A percentile compares a stretch with the other conserved stretches of the same genome.
Evolutionary conservation across 768 basidiomycete species (phyloP).

Genomic region (Macrolepiota dolichaula): DNA sequence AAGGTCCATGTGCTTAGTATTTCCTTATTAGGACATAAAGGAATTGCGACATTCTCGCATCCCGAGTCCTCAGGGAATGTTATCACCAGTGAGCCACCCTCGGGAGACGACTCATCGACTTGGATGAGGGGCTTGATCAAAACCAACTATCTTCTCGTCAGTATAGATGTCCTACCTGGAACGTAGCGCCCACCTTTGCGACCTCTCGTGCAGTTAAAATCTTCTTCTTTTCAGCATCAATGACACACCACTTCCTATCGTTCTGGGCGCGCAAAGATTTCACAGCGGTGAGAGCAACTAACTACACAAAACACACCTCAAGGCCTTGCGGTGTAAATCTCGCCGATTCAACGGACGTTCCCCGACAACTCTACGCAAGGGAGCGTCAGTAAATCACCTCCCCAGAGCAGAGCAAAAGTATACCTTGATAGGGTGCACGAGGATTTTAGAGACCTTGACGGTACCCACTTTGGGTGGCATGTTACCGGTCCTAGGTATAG

Average conservation of each 20-base stretch:
- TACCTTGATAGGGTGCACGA: slow-evolving; percentile 72
- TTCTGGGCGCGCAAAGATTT: slow-evolving; percentile 38
- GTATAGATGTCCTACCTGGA: neutral
- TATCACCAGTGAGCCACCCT: slow-evolving; percentile 50
- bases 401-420: slow-evolving; percentile 7
- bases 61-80: slow-evolving; percentile 58
- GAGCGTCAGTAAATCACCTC: neutral
- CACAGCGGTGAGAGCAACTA: neutral
- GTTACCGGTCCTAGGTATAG: neutral
- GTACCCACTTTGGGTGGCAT: slow-evolving; percentile 21
- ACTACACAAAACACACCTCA: slow-evolving; percentile 42
- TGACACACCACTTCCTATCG: slow-evolving; percentile 70
- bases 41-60: slow-evolving; percentile 55
- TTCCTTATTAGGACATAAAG: slow-evolving; percentile 51
- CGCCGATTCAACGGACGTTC: slow-evolving; percentile 53
- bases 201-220: slow-evolving; percentile 69
- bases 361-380: slow-evolving; percentile 60
- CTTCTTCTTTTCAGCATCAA: slow-evolving; percentile 47
- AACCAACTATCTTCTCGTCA: slow-evolving; percentile 47
- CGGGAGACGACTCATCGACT: slow-evolving; percentile 37
- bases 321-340: slow-evolving; percentile 61
- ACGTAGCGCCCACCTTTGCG: slow-evolving; percentile 42
- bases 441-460: slow-evolving; percentile 50
- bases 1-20: slow-evolving; percentile 49
- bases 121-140: slow-evolving; percentile 58